phyloP scores from a whole-genome alignment of 1,284 basidiomycete genomes.

The Leccinum laetum region DNA sequence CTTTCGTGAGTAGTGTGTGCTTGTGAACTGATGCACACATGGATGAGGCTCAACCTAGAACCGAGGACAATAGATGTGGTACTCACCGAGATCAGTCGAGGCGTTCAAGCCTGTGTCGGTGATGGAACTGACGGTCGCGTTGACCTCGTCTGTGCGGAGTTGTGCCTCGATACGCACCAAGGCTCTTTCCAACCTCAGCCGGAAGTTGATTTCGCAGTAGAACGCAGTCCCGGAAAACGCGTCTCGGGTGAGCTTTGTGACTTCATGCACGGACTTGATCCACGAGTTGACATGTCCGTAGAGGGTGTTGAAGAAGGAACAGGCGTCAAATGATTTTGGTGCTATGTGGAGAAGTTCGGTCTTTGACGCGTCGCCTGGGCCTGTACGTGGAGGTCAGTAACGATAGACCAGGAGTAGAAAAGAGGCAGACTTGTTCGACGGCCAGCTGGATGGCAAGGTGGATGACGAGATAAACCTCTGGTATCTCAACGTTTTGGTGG shows the following conservation, averaged over 20 bases:
- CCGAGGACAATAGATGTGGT: no score
- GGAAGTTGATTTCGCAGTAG: constrained; percentile 41
- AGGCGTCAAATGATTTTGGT: constrained; percentile 77
- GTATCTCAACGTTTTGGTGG: not conserved
- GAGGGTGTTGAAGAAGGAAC: constrained; percentile 90
- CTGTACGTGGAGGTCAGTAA: constrained; percentile 29
- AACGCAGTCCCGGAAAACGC: constrained; percentile 94
- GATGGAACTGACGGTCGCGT: no score
- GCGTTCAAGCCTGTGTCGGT: no score
- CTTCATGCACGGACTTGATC: constrained; percentile 65
- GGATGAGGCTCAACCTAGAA: no score
- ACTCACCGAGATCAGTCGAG: no score
- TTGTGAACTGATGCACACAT: no score
- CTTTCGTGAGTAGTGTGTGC: no score
- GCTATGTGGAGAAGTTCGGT: constrained; percentile 82
- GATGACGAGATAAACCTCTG: not conserved
- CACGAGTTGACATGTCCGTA: constrained; percentile 96
- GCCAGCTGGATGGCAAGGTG: not conserved
- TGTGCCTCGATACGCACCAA: no score
- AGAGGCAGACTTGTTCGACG: constrained; percentile 40
- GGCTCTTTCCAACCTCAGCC: no score
- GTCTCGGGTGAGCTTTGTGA: not conserved
- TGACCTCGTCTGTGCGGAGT: no score
- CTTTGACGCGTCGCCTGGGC: constrained; percentile 59
- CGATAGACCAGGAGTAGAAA: constrained; percentile 6